Evolutionary conservation across 768 basidiomycete species (phyloP), one percentile per base, ranked within the genome.

Genomic region (Phylloporus rhodoxanthus): DNA sequence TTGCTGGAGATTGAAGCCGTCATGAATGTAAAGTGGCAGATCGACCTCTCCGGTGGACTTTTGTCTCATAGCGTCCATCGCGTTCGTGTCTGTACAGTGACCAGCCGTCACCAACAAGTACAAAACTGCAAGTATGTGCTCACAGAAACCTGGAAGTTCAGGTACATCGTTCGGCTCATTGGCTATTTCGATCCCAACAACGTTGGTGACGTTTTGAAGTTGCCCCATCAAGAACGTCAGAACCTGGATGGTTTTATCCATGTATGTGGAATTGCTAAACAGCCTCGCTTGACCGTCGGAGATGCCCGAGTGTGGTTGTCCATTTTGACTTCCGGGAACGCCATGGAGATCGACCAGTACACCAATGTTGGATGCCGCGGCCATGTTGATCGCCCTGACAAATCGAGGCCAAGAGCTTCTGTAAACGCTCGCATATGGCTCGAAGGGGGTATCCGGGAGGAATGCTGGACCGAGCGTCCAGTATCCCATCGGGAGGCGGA

Each of bases 21-120:
- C 84, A 47, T 82, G 81, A 21, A 89, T 57, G 59, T 87, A 86
- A 1, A 87, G 55, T 2, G 87, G 83, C 40, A 88, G 74, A 23
- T 50, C 56, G 1, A 60, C 45, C 3, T 63, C 63, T 70, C 48
- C 41, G 2, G n/a, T 11, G 4, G 59, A 52, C 21, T 39, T 41
- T 8, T 61, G 52, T 43, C 55, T 50, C 59, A 60, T 61, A 2
- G 59, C 59, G 15, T 52, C 48, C 33, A 60, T 60, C 43, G 56
- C 59, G 1, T 47, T 60, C 25, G 59, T 45, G 21, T 61, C 59
- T 60, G 36, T 25, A 28, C 40, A 34, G 15, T 17, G 5, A 15
- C 14, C 29, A 45, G 40, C 5, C 11, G 1, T 39, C 10, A 11
- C 15, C n/a, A 21, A 29, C 28, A 29, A 15, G 3, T 30, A 32